These are phyloP conservation scores for Cryptococcus sp. DNA, from an alignment of 1,284 basidiomycete genomes.

Conservation along the genomic window DNA sequence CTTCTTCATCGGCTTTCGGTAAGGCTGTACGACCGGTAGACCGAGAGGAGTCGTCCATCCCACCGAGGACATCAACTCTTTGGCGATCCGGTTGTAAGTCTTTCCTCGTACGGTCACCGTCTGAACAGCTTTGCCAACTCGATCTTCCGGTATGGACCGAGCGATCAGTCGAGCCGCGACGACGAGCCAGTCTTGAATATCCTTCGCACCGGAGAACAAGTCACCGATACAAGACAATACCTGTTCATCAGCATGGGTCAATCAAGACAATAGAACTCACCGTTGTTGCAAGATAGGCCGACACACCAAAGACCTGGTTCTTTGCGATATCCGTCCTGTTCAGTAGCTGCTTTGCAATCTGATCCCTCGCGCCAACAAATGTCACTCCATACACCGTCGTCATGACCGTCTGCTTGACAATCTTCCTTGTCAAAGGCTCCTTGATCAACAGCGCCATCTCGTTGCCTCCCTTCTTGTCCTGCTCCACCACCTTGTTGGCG, in stretches of 20 bases:
- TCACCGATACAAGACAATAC: slow-evolving; percentile 82
- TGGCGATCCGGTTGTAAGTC: slow-evolving; percentile 51
- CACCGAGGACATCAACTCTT: slow-evolving; percentile 92
- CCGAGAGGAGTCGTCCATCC: slow-evolving; percentile 96
- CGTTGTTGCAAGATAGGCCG: slow-evolving; percentile 75
- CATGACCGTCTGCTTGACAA: slow-evolving; percentile 99
- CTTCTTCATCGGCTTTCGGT: slow-evolving; percentile 79
- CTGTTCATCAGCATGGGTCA: slow-evolving; percentile 48
- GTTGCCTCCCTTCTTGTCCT: slow-evolving; percentile 52
- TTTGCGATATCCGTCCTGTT: slow-evolving; percentile 68
- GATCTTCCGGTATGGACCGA: slow-evolving; percentile 74
- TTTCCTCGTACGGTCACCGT: background rate
- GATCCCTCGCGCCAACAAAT: slow-evolving; percentile 88
- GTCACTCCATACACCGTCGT: slow-evolving; percentile 99
- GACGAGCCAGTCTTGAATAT: slow-evolving; percentile 89
- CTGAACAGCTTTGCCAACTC: slow-evolving; percentile 55
- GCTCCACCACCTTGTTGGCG: slow-evolving; percentile 49
- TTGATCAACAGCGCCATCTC: slow-evolving; percentile 60
- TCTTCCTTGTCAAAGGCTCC: slow-evolving; percentile 84
- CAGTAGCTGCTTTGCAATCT: slow-evolving; percentile 84
- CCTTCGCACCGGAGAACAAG: slow-evolving; percentile 83
- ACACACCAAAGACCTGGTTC: slow-evolving; percentile 68
- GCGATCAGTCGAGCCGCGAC: slow-evolving; percentile 76
- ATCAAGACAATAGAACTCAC: slow-evolving; percentile 42
- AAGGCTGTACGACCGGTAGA: slow-evolving; percentile 93